A percentile compares a stretch with the other conserved stretches of the same genome.
Conservation (phyloP, 805 yeast species). For the Wickerhamomyces strasburgensis region DNA sequence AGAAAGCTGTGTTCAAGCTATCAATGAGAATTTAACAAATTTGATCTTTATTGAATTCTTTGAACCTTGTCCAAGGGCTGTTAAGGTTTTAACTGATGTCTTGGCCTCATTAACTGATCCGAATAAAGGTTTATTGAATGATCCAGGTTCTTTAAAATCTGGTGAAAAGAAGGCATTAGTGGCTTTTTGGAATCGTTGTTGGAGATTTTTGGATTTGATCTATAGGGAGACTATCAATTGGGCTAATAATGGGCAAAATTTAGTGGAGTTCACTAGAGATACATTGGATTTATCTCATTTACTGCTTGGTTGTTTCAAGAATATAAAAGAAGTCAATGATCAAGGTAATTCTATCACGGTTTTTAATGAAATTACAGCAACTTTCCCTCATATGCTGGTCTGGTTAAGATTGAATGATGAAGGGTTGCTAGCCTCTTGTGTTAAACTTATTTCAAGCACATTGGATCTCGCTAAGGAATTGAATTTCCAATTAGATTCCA, state of each 20-base stretch:
- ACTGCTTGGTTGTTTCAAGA: slow-evolving; percentile 60
- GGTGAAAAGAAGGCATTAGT: slow-evolving; percentile 28
- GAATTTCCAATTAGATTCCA: slow-evolving; percentile 44
- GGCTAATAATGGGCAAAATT: slow-evolving; percentile 59
- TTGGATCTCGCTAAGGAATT: slow-evolving; percentile 60
- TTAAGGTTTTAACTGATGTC: slow-evolving; percentile 72
- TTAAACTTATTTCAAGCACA: slow-evolving; percentile 58
- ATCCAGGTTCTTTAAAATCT: slow-evolving; percentile 23
- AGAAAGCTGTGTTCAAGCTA: slow-evolving; percentile 42
- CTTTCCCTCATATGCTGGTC: slow-evolving; percentile 63
- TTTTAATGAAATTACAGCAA: slow-evolving; percentile 51
- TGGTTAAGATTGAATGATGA: slow-evolving; percentile 84
- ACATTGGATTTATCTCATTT: slow-evolving; percentile 72
- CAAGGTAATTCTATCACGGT: slow-evolving; percentile 28
- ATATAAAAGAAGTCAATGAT: slow-evolving; percentile 30
- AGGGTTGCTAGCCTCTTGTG: slow-evolving; percentile 69
- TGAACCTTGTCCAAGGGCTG: slow-evolving; percentile 73
- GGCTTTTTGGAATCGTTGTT: slow-evolving; percentile 61
- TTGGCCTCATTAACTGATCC: slow-evolving; percentile 61
- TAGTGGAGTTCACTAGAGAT: slow-evolving; percentile 83
- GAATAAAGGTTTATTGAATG: slow-evolving; percentile 48
- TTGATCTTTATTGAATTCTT: slow-evolving; percentile 45
- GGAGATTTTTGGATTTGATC: slow-evolving; percentile 69
- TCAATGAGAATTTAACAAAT: slow-evolving; percentile 39
- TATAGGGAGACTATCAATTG: slow-evolving; percentile 66